Percentiles rank a stretch among this genome's conserved stretches.
phyloP scores from a whole-genome alignment of 768 basidiomycete species.

The Gloeopeniophorella convolvens region DNA sequence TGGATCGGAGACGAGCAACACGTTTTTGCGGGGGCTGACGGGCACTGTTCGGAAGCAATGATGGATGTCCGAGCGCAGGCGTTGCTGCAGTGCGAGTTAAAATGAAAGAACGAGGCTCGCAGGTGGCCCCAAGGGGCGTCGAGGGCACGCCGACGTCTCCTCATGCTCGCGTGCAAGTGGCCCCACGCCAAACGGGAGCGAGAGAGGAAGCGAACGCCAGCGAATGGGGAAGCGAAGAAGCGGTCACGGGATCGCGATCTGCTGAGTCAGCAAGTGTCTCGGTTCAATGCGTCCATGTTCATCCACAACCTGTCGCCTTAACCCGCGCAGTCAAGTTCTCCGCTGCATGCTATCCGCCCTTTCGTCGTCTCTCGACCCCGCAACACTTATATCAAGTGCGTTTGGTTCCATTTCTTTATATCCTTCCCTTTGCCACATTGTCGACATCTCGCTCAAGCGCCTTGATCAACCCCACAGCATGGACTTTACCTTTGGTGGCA shows the following conservation, averaged over 20 bases:
- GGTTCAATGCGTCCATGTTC: constrained; percentile 6
- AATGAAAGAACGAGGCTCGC: constrained; percentile 2
- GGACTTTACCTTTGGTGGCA: constrained; percentile 57
- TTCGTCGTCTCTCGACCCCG: constrained; percentile 3
- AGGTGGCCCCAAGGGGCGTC: not conserved
- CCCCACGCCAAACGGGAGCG: not conserved
- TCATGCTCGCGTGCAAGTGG: too few relatives aligned
- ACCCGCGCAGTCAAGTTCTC: not conserved
- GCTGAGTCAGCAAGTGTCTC: constrained; percentile 13
- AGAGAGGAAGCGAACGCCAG: not conserved
- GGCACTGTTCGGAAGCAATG: not conserved
- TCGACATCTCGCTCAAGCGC: not conserved
- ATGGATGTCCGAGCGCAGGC: not conserved
- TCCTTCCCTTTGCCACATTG: not conserved
- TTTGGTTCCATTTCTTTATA: constrained; percentile 4
- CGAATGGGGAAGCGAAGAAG: not conserved
- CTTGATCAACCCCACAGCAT: constrained; percentile 18
- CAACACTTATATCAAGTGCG: not conserved
- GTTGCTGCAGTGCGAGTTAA: not conserved
- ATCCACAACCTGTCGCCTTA: not conserved
- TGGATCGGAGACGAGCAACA: constrained; percentile 5
- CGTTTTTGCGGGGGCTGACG: not conserved
- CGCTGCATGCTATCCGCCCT: constrained; percentile 3
- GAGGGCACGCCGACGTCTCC: too few relatives aligned
- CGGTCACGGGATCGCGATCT: constrained; percentile 18